These are phyloP conservation scores for Mycena metata DNA, from an alignment of 768 basidiomycete genomes.

Conservation along the genomic window DNA sequence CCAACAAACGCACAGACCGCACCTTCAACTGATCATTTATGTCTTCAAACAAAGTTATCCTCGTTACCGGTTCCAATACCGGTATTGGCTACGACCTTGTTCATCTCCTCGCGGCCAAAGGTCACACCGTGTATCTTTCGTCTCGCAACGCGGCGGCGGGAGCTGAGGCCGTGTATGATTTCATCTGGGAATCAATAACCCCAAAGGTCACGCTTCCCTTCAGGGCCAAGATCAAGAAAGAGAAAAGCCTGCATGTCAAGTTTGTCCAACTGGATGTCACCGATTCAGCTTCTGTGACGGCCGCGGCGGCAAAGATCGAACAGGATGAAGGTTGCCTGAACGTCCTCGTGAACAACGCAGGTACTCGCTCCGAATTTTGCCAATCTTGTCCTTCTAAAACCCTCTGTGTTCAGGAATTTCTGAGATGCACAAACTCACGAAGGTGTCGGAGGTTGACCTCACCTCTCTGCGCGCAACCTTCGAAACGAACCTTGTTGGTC, in stretches of 20 bases:
- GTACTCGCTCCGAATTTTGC: no score
- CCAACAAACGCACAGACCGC: no score
- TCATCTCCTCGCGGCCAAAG: constrained; percentile 56
- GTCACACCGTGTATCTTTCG: constrained; percentile 58
- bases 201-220: neutral
- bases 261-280: constrained; percentile 58
- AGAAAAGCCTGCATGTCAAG: constrained; percentile 46
- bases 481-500: constrained; percentile 60
- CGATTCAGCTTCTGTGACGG: constrained; percentile 48
- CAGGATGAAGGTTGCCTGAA: constrained; percentile 57
- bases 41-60: constrained; percentile 49
- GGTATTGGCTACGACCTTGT: constrained; percentile 64
- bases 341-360: constrained; percentile 62
- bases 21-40: no score
- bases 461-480: constrained; percentile 51
- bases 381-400: no score
- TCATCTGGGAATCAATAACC: neutral
- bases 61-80: constrained; percentile 59
- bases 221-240: constrained; percentile 50
- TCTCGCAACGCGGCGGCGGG: constrained; percentile 58
- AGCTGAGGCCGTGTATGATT: constrained; percentile 55
- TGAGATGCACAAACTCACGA: constrained; percentile 46
- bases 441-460: constrained; percentile 52
- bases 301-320: constrained; percentile 53
- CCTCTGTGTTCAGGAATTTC: no score